Percentiles rank a stretch among this genome's conserved stretches.
phyloP scores from a whole-genome alignment of 2,329 filamentous ascomycete species.

The Aspergillus uvarum region DNA sequence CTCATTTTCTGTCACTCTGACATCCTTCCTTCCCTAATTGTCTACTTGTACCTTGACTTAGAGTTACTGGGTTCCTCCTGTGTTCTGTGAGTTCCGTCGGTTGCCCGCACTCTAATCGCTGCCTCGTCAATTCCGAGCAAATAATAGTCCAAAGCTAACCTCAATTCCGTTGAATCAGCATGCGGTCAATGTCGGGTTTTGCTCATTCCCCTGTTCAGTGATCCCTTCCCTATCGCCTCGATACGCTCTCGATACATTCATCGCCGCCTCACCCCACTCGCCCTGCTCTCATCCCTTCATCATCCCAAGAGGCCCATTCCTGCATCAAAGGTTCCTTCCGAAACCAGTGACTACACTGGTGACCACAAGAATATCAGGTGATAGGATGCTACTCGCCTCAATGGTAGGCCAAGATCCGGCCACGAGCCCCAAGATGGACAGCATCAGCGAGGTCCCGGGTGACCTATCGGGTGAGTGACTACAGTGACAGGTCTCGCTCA shows the following conservation, averaged over 20 bases:
- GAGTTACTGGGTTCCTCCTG: not conserved
- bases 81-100: not conserved
- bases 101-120: not conserved
- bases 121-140: conserved; percentile 1
- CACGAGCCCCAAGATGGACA: conserved; percentile 37
- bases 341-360: conserved; percentile 4
- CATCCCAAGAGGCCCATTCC: not conserved
- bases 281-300: not conserved
- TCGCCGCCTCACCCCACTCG: not conserved
- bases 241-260: not conserved
- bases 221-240: not conserved
- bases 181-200: conserved; percentile 13
- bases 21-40: not conserved
- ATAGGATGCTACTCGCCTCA: conserved; percentile 37
- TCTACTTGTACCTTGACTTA: not conserved
- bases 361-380: not conserved
- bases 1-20: not conserved
- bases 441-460: conserved; percentile 43
- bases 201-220: not conserved
- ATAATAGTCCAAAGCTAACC: conserved; percentile 10
- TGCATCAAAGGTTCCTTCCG: not conserved
- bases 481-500: conserved; percentile 4
- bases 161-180: conserved; percentile 9
- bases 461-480: conserved; percentile 40
- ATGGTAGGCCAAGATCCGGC: conserved; percentile 40